Evolutionary conservation across 768 basidiomycete genomes (phyloP), one percentile per base, ranked within the genome.

Genomic region (Kwoniella pini): DNA sequence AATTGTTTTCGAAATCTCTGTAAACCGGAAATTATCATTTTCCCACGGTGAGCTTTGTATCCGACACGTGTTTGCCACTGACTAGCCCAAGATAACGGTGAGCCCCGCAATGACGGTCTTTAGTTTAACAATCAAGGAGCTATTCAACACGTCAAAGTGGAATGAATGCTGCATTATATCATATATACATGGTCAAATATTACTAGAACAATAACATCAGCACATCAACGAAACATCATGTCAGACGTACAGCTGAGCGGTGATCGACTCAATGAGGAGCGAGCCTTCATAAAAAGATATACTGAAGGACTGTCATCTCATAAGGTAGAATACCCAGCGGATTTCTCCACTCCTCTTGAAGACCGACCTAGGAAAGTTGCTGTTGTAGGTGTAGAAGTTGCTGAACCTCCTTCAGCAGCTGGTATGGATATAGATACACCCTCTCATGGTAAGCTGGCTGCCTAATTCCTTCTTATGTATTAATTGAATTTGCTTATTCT

Each of bases 211-310:
- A n/a, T n/a, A n/a, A n/a, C n/a, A n/a, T n/a, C n/a, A n/a, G n/a
- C n/a, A n/a, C 10, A 36, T n/a, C 4, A 42, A 54, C 4, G 19
- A 21, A 31, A 3, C 57, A 53, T 11, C 28, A 61, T 61, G 59
- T 45, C 59, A 27, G 78, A 79, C 56, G 52, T 61, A 10, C 67
- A 65, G 12, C 61, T 79, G 43, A 38, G 55, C 2, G 76, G 72
- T 27, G 64, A 64, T 10, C 45, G 63, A 13, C 57, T 79, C n/a
- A 60, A 63, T 11, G 74, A 76, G 38, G 79, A 80, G 54, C 63
- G 74, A 26, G 75, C 70, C 0, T 77, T 76, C 44, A 65, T 76
- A 45, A 77, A 79, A 60, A 67, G 76, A 26, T 78, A 75, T 46
- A 70, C 77, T 6, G 77, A 74, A 24, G 69, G 72, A 1, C 58